Conservation (phyloP, 2,329 filamentous ascomycete species). For the Cladosporium velox region DNA sequence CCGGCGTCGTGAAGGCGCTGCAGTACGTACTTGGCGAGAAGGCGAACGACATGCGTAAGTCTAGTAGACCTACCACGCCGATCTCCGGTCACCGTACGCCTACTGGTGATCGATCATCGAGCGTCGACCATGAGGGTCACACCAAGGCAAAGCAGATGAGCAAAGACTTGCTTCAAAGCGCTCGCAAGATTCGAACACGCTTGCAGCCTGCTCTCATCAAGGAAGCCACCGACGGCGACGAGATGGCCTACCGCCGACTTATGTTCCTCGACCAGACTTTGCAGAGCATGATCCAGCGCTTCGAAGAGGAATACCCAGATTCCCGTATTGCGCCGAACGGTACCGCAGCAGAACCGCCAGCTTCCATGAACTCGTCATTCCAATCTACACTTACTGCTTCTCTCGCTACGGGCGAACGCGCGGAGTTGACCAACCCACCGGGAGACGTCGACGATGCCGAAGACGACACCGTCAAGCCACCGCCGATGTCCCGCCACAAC, state of each 20-base stretch:
- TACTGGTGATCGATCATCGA: constrained; percentile 29
- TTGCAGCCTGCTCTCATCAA: constrained; percentile 81
- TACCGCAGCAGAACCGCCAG: constrained; percentile 9
- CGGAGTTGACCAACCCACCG: constrained; percentile 19
- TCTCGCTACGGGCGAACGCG: constrained; percentile 11
- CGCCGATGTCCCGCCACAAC: constrained; percentile 55
- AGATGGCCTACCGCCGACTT: constrained; percentile 76
- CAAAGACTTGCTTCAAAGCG: constrained; percentile 82
- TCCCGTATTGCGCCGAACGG: constrained; percentile 57
- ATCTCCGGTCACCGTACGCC: constrained; percentile 52
- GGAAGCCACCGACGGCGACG: constrained; percentile 70
- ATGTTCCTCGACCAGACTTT: constrained; percentile 87
- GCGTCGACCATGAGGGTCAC: constrained; percentile 35
- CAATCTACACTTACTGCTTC: constrained; percentile 19
- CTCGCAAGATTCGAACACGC: constrained; percentile 81
- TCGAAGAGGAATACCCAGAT: constrained; percentile 95
- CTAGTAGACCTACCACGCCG: constrained; percentile 40
- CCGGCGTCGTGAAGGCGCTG: constrained; percentile 90
- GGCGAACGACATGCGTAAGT: constrained; percentile 48
- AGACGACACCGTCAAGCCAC: constrained; percentile 37
- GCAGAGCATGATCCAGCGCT: constrained; percentile 87
- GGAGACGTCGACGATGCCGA: constrained; percentile 33
- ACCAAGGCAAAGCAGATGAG: constrained; percentile 88
- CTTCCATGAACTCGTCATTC: constrained; percentile 24
- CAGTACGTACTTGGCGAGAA: constrained; percentile 87